Percentiles rank a stretch among this genome's conserved stretches.
These are phyloP conservation scores for Brasilioporus rufonigricans DNA, from an alignment of 768 basidiomycete genomes.

Conservation along the genomic window DNA sequence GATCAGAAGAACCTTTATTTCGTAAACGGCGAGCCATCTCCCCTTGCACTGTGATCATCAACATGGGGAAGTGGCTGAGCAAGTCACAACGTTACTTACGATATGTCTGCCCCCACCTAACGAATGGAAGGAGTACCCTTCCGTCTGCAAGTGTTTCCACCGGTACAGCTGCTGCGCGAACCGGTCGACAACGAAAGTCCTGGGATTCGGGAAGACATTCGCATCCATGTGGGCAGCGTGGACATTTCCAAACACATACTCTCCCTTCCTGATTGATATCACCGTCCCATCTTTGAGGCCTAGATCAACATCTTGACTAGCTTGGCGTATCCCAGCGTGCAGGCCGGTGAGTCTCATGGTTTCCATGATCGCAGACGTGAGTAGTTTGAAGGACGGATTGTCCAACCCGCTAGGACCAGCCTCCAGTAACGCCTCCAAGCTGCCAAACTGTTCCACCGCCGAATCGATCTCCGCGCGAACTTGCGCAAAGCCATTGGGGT, in stretches of 20 bases:
- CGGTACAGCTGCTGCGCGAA: slow-evolving; percentile 17
- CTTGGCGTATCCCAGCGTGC: slow-evolving; percentile 17
- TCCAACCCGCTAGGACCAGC: slow-evolving; percentile 15
- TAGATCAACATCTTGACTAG: slow-evolving; percentile 17
- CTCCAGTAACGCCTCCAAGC: slow-evolving; percentile 12
- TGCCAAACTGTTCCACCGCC: slow-evolving; percentile 19
- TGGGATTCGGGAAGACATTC: slow-evolving; percentile 7
- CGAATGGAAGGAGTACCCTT: slow-evolving; percentile 9
- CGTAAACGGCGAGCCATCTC: slow-evolving; percentile 23
- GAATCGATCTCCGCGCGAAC: no score
- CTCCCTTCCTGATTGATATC: slow-evolving; percentile 20
- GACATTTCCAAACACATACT: slow-evolving; percentile 19
- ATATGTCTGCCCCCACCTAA: slow-evolving; percentile 19
- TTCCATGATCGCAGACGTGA: no score
- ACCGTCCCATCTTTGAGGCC: background rate
- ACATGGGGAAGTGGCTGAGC: background rate
- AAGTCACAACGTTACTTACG: slow-evolving; percentile 7
- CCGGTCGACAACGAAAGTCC: slow-evolving; percentile 18
- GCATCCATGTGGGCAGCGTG: slow-evolving; percentile 20
- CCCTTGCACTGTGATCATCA: slow-evolving; percentile 21
- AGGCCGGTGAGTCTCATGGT: no score
- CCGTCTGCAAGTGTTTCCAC: slow-evolving; percentile 14
- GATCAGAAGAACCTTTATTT: slow-evolving; percentile 17
- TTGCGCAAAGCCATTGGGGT: slow-evolving; percentile 42
- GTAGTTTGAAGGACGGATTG: slow-evolving; percentile 15